Evolutionary conservation across 2,329 filamentous ascomycete genomes (phyloP).

Genomic region (Colletotrichum neosansevieriae): DNA sequence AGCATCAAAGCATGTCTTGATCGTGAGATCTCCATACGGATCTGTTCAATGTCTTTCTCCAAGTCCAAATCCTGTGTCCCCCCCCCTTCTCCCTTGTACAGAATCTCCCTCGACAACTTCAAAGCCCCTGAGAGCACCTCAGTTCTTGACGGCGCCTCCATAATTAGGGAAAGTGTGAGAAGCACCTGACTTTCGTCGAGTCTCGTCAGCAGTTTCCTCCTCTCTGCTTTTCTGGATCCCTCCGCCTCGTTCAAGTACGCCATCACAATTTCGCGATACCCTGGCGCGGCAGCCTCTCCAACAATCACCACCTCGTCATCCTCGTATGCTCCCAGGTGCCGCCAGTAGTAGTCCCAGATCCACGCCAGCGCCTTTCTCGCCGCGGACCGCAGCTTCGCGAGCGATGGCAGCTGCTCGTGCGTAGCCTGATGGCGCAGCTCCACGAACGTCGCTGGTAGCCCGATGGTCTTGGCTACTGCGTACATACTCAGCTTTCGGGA

Average conservation of each 20-base stretch:
- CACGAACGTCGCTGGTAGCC: constrained; percentile 82
- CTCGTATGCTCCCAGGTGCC: constrained; percentile 54
- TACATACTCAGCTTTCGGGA: constrained; percentile 80
- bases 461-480: constrained; percentile 74
- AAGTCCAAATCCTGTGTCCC: constrained; percentile 18
- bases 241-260: constrained; percentile 53
- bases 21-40: constrained; percentile 41
- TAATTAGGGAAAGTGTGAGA: constrained; percentile 53
- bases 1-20: constrained; percentile 25
- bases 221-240: constrained; percentile 43
- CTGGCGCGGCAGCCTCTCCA: constrained; percentile 18
- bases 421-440: constrained; percentile 91
- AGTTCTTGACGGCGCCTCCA: constrained; percentile 55
- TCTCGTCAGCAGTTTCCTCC: constrained; percentile 49
- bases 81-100: constrained; percentile 44
- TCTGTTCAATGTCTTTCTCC: constrained; percentile 43
- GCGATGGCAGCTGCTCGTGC: constrained; percentile 85
- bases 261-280: constrained; percentile 53
- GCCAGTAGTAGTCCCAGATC: constrained; percentile 94
- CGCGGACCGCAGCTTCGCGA: constrained; percentile 78
- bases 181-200: constrained; percentile 55
- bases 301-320: constrained; percentile 13
- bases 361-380: constrained; percentile 79
- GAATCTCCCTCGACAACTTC: constrained; percentile 57
- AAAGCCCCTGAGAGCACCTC: constrained; percentile 58